These are phyloP conservation scores for Lactuca saligna DNA, from an alignment of 129 eudicot genomes.

Conservation along the genomic window DNA sequence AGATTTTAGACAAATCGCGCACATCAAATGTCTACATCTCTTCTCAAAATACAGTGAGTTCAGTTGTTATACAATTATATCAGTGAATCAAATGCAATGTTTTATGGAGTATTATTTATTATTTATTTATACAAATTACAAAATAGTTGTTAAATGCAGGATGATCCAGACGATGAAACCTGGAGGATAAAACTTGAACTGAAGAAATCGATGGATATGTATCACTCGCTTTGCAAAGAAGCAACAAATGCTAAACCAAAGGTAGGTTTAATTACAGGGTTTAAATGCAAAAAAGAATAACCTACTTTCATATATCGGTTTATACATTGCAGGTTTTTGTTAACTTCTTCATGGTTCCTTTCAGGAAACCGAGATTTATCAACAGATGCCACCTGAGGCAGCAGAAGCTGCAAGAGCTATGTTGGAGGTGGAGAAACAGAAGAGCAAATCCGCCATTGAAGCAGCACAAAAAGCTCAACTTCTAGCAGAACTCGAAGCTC, in stretches of 20 bases:
- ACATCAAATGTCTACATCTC: conserved; percentile 34
- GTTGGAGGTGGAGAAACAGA: conserved; percentile 55
- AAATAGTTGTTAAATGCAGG: conserved; percentile 23
- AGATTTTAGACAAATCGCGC: conserved; percentile 26
- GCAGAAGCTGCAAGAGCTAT: conserved; percentile 43
- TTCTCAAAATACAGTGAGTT: conserved; percentile 44
- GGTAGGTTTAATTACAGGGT: conserved; percentile 17
- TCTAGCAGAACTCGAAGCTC: conserved; percentile 52
- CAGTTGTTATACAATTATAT: not conserved
- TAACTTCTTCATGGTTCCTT: not conserved
- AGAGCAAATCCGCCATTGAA: conserved; percentile 57
- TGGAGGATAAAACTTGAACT: conserved; percentile 49
- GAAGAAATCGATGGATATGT: conserved; percentile 52
- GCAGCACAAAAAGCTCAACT: conserved; percentile 56
- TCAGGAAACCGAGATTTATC: conserved; percentile 47
- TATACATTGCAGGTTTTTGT: not conserved
- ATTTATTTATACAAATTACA: not conserved
- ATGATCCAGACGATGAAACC: conserved; percentile 52
- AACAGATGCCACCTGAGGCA: conserved; percentile 27
- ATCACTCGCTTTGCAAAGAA: conserved; percentile 49
- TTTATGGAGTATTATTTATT: not conserved
- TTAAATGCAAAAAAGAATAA: no score
- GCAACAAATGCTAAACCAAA: conserved; percentile 35
- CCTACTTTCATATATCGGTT: no score
- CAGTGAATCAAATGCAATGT: not conserved